Conservation (phyloP, 345 rosid species). For the Jatropha curcas region DNA sequence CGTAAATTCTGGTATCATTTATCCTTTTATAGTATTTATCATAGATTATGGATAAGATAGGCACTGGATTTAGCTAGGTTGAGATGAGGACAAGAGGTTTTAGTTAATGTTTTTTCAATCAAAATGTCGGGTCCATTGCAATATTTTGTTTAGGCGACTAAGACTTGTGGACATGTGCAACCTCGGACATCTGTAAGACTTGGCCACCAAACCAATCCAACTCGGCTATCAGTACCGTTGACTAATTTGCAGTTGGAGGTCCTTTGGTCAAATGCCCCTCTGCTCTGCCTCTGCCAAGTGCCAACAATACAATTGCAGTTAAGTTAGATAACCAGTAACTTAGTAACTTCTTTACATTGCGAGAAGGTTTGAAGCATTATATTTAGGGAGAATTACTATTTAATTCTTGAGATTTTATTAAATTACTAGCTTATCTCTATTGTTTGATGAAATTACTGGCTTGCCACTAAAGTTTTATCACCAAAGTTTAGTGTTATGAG, state of each 20-base stretch:
- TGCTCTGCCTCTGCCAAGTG: background rate
- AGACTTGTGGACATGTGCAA: constrained; percentile 11
- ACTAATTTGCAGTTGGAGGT: background rate
- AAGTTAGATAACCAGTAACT: background rate
- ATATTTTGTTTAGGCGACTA: background rate
- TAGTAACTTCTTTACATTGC: no score
- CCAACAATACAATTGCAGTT: background rate
- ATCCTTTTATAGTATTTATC: no score
- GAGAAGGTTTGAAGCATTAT: no score
- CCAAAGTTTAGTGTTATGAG: no score
- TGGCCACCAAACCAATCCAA: background rate
- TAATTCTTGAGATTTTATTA: no score
- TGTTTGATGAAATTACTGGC: no score
- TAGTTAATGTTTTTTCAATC: background rate
- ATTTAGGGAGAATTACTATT: no score
- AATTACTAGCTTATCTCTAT: no score
- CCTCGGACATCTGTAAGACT: constrained; percentile 22
- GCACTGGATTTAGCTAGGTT: background rate
- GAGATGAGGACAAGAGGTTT: background rate
- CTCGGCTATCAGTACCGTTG: background rate
- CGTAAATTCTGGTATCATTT: background rate
- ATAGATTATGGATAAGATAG: no score
- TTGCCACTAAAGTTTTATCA: no score
- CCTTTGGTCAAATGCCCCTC: background rate
- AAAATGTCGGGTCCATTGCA: constrained; percentile 8